Conservation (phyloP, 1,139 yeast species). For the Suhomyces yuchorum region DNA sequence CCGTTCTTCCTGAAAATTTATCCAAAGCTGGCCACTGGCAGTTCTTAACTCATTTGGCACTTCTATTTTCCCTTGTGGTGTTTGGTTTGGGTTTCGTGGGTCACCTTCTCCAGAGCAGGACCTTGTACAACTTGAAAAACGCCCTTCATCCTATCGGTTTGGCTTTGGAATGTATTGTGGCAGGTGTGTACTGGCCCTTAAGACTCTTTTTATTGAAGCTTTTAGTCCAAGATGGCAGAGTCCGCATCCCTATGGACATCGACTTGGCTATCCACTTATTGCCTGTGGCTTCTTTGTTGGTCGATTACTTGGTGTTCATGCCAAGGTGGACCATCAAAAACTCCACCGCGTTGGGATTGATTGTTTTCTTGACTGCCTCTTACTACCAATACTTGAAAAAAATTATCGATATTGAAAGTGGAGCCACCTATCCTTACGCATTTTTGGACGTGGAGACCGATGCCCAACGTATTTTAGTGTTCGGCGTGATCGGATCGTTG, state of each 20-base stretch:
- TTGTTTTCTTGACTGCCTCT: slow-evolving; percentile 40
- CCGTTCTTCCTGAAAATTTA: slow-evolving; percentile 49
- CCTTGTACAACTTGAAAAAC: slow-evolving; percentile 35
- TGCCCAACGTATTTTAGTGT: slow-evolving; percentile 48
- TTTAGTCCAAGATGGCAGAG: slow-evolving; percentile 33
- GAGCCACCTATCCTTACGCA: slow-evolving; percentile 61
- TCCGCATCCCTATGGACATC: slow-evolving; percentile 45
- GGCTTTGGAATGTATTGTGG: slow-evolving; percentile 60
- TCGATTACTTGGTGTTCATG: slow-evolving; percentile 60
- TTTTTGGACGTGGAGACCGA: slow-evolving; percentile 57
- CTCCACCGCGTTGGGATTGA: slow-evolving; percentile 42
- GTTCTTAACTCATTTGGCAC: slow-evolving; percentile 64
- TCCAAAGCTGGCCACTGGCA: slow-evolving; percentile 64
- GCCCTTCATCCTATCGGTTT: slow-evolving; percentile 53
- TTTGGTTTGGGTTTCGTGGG: slow-evolving; percentile 43
- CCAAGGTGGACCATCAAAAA: slow-evolving; percentile 45
- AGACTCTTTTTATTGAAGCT: slow-evolving; percentile 51
- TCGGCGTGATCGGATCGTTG: slow-evolving; percentile 47
- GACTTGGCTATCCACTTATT: slow-evolving; percentile 62
- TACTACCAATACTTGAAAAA: slow-evolving; percentile 57
- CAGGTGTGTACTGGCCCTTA: slow-evolving; percentile 67
- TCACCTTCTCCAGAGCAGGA: slow-evolving; percentile 32
- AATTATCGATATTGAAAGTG: slow-evolving; percentile 49
- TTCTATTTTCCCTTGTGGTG: slow-evolving; percentile 49
- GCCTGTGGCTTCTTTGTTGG: slow-evolving; percentile 53